Base-by-base conservation (phyloP, 2,329 filamentous ascomycete species). In the Cordyceps cicadae region DNA sequence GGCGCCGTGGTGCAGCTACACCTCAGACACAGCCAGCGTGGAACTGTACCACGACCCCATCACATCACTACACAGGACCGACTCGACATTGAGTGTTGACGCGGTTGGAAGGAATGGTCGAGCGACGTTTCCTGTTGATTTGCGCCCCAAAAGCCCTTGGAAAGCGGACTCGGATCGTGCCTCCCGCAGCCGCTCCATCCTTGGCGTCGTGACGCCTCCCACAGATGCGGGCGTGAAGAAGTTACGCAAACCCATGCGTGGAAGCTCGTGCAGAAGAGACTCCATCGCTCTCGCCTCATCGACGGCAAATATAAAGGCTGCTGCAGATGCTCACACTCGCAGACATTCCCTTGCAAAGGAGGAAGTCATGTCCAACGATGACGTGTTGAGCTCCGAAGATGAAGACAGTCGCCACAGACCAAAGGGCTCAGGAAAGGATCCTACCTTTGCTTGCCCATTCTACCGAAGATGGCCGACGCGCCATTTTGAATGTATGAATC, bases 371-470 rank as follows among this genome's bases (percentile, higher is more conserved):
- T 54, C 41, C 32, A 54, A 60, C 24, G 50, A 54, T 21, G 58
- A 54, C 2, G 9, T 32, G 43, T 15, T 51, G 21, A 60, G 51
- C 43, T 54, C 51, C 7, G 58, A 50, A 9, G 58, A 60, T 54
- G 58, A 60, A 50, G 58, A 60, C 52, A 60, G 58, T n/a, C 58
- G 51, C 9, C 19, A 54, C 32, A 43, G 51, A 24, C 51, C 58
- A 32, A 60, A 54, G 34, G 49, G 14, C 21, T n/a, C 32, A 1
- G 50, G 26, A 14, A 54, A 50, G 17, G 58, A 60, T n/a, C 45
- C 54, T 48, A 54, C 58, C 11, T 63, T 65, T 55, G 63, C 64
- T 15, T 66, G 64, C 21, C 64, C 64, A 0, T 66, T 63, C 21
- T 66, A 61, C 55, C 48, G 61, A 5, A 60, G 45, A 48, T 54